Conservation (phyloP, 495 filamentous ascomycete species). For the Aspergillus bridgeri region DNA sequence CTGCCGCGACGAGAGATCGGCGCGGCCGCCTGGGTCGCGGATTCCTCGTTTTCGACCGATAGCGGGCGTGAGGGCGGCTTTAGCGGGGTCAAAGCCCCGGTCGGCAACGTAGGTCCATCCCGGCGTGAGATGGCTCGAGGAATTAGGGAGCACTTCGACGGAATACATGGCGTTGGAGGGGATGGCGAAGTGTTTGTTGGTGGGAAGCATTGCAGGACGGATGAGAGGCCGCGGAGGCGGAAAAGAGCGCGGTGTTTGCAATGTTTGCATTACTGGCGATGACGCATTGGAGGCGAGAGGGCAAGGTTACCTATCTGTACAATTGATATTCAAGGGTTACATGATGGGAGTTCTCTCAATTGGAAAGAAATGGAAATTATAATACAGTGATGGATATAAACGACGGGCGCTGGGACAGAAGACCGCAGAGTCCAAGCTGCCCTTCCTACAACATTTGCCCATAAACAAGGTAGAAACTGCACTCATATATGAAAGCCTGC, state of each 20-base stretch:
- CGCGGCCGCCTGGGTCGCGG: constrained; percentile 49
- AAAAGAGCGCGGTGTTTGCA: constrained; percentile 20
- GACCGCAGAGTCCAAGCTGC: background rate
- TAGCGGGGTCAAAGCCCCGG: constrained; percentile 57
- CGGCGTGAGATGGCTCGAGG: constrained; percentile 63
- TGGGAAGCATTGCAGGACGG: background rate
- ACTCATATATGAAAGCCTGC: background rate
- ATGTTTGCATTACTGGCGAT: constrained; percentile 25
- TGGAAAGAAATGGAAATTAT: background rate
- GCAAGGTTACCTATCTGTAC: background rate
- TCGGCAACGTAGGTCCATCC: constrained; percentile 90
- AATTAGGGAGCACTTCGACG: constrained; percentile 72
- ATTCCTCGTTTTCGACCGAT: constrained; percentile 62
- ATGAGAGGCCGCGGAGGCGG: background rate
- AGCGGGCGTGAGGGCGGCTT: constrained; percentile 54
- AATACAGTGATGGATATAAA: background rate
- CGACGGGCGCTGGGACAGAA: background rate
- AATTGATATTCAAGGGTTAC: no score
- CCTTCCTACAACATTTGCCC: background rate
- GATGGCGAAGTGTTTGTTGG: background rate
- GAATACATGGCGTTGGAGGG: constrained; percentile 46
- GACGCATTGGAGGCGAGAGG: constrained; percentile 1
- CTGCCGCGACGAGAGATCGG: constrained; percentile 68
- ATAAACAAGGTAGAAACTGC: constrained; percentile 10
- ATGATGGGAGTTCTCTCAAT: background rate